Conservation (phyloP, 2,329 filamentous ascomycete species). For the Fusarium tricinctum region DNA sequence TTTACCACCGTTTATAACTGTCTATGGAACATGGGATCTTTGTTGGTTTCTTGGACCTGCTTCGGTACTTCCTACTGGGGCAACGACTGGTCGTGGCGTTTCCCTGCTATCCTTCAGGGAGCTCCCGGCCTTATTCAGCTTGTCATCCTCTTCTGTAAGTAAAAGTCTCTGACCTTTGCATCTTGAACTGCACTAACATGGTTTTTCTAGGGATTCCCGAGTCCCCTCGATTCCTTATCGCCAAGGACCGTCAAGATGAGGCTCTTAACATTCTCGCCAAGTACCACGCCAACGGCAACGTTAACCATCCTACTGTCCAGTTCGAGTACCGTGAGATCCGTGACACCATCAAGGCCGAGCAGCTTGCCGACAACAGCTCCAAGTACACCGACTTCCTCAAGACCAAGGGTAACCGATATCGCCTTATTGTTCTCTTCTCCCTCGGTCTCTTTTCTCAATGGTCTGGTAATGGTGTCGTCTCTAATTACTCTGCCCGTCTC, state of each 20-base stretch:
- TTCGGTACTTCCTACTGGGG: constrained; percentile 72
- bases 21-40: constrained; percentile 73
- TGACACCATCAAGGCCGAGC: constrained; percentile 72
- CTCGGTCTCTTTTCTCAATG: constrained; percentile 77
- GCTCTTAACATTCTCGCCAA: constrained; percentile 72
- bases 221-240: constrained; percentile 74
- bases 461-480: constrained; percentile 75
- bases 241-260: constrained; percentile 74
- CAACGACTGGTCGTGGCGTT: constrained; percentile 76
- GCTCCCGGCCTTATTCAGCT: constrained; percentile 73
- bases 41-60: constrained; percentile 72
- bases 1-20: constrained; percentile 78
- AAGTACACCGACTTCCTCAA: constrained; percentile 73
- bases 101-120: constrained; percentile 73
- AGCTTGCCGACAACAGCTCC: constrained; percentile 61
- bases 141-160: constrained; percentile 69
- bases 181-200: not conserved
- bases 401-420: constrained; percentile 75
- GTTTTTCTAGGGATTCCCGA: constrained; percentile 65
- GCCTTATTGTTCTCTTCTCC: constrained; percentile 72
- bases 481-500: constrained; percentile 74
- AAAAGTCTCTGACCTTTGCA: rapidly evolving
- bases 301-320: constrained; percentile 71
- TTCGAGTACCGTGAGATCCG: constrained; percentile 77
- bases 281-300: constrained; percentile 73